Percentiles rank a stretch among this genome's conserved stretches.
Evolutionary conservation across 768 basidiomycete species (phyloP).

Genomic region (Mycena olivaceomarginata): DNA sequence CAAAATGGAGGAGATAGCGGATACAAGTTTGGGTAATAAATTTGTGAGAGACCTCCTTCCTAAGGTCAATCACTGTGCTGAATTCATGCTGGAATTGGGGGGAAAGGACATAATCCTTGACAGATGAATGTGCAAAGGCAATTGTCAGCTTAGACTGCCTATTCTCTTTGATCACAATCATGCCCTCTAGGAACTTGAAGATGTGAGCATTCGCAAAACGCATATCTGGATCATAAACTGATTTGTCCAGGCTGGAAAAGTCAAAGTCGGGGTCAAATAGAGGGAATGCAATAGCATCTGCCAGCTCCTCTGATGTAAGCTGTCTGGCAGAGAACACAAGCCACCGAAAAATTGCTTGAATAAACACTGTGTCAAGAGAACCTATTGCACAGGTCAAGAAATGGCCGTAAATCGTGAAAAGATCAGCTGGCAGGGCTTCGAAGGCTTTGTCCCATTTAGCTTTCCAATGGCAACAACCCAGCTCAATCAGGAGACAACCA

Average conservation of each 20-base stretch:
- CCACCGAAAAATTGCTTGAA: too few species aligned
- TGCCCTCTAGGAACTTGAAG: not conserved
- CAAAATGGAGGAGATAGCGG: not conserved
- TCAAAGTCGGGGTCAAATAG: slow-evolving; percentile 4
- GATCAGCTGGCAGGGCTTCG: not conserved
- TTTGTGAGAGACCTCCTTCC: not conserved
- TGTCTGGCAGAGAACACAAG: too few species aligned
- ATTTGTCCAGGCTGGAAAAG: not conserved
- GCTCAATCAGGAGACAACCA: not conserved
- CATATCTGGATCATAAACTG: not conserved
- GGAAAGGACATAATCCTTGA: too few species aligned
- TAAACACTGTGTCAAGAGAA: too few species aligned
- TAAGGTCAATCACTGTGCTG: too few species aligned
- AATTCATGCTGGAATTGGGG: too few species aligned
- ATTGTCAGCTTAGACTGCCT: not conserved
- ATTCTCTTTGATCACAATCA: not conserved
- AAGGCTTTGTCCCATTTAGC: not conserved
- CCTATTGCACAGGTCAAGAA: too few species aligned
- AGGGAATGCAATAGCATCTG: slow-evolving; percentile 20
- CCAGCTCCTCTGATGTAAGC: not conserved
- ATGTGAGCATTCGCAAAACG: not conserved
- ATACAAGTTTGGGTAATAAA: not conserved
- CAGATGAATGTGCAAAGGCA: too few species aligned
- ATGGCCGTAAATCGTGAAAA: not conserved
- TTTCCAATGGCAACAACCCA: not conserved